Base-by-base conservation (phyloP, 495 filamentous ascomycete genomes). In the Penicillium arizonense region DNA sequence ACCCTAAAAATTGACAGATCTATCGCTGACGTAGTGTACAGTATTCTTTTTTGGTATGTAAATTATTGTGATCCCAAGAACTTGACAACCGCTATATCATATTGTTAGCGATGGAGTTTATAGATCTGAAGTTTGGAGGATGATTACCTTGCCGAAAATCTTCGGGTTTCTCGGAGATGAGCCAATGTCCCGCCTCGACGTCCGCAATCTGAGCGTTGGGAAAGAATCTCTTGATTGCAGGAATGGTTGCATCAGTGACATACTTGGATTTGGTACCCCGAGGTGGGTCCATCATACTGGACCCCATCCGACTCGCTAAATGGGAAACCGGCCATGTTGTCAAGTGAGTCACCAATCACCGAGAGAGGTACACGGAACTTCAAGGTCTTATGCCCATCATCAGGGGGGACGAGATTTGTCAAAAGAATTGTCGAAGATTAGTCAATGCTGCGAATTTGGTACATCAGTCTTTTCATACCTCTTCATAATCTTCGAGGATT, bases 161-260 rank as follows among this genome's bases (percentile, higher is more conserved):
- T 65, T 94, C 87, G 0, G 94, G 94, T 51, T 91, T 89, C 76
- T 97, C 93, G 8, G 89, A 90, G 56, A 95, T 93, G 0, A 98
- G 75, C 94, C 94, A 97, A 64, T 98, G 94, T 0, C 94, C 94
- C 5, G 87, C 81, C 18, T 96, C 89, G 32, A 97, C 81, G 73
- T 96, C 92, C 12, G 77, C 82, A 32, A 97, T 63, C 61, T 81
- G 69, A 50, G 96, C 94, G 35, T 78, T 74, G 24, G 94, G 94
- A 65, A 97, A 98, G 70, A 97, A 97, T 52, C 79, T 77, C 18
- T 91, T 95, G 54, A 96, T 90, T 4, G 88, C 71, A 9, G 94
- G 92, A 28, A 98, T 67, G 14, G 84, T 82, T 62, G 96, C 89
- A 59, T 96, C 91, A 1, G 87, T 80, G 1, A 98, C 85, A 70